A percentile compares a stretch with the other conserved stretches of the same genome.
These are phyloP conservation scores for Candolleomyces eurysporus DNA, from an alignment of 768 basidiomycete genomes.

Conservation along the genomic window DNA sequence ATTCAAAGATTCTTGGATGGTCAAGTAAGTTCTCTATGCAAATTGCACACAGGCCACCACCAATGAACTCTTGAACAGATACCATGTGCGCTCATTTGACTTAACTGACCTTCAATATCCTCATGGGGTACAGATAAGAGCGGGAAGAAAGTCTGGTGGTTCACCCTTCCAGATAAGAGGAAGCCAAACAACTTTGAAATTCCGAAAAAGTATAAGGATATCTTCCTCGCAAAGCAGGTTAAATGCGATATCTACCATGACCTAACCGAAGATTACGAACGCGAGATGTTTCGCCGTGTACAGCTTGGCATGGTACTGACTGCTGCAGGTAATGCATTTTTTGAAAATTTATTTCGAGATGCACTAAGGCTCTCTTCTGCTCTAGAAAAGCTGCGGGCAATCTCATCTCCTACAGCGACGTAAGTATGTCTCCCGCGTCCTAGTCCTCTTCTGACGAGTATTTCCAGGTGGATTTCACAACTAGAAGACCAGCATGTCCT, in stretches of 20 bases:
- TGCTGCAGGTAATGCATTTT: constrained; percentile 52
- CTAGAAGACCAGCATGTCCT: constrained; percentile 58
- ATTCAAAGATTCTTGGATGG: constrained; percentile 78
- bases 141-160: constrained; percentile 65
- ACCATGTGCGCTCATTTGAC: constrained; percentile 41
- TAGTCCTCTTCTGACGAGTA: constrained; percentile 1
- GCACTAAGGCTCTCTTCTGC: not conserved
- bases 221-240: constrained; percentile 55
- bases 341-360: not conserved
- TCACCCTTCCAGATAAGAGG: constrained; percentile 45
- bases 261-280: constrained; percentile 55
- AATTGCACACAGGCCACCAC: not conserved
- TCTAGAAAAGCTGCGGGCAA: constrained; percentile 76
- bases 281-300: constrained; percentile 81
- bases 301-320: constrained; percentile 77
- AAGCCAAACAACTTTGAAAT: constrained; percentile 47
- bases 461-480: constrained; percentile 52
- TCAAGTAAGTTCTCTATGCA: constrained; percentile 46
- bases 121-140: constrained; percentile 49
- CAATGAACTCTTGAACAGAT: constrained; percentile 34
- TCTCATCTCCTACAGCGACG: constrained; percentile 66
- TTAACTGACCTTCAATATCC: not conserved
- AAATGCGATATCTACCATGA: constrained; percentile 69
- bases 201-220: constrained; percentile 47
- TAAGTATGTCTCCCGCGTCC: constrained; percentile 8